These are phyloP conservation scores for Malus domestica DNA, from an alignment of 306 rosid species.

Conservation along the genomic window ASM211411v1 NC_041797.1:18918501-18919000, in stretches of 20 bases:
- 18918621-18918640: too few relatives aligned
- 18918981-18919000: conserved; percentile 16
- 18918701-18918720: background rate
- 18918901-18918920: background rate
- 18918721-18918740: background rate
- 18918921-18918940: conserved; percentile 3
- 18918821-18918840: too few relatives aligned
- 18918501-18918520: too few relatives aligned
- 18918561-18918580: too few relatives aligned
- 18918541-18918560: too few relatives aligned
- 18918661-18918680: background rate
- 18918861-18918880: background rate
- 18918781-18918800: background rate
- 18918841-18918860: too few relatives aligned
- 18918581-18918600: too few relatives aligned
- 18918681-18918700: background rate
- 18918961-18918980: conserved; percentile 20
- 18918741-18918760: background rate
- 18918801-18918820: too few relatives aligned
- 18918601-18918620: too few relatives aligned
- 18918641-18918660: too few relatives aligned
- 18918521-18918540: too few relatives aligned
- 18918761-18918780: too few relatives aligned
- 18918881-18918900: background rate
- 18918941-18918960: conserved; percentile 38